Evolutionary conservation across 495 filamentous ascomycete genomes (phyloP), one percentile per base, ranked within the genome.

Genomic region (Hypoxylon trugodes): DNA sequence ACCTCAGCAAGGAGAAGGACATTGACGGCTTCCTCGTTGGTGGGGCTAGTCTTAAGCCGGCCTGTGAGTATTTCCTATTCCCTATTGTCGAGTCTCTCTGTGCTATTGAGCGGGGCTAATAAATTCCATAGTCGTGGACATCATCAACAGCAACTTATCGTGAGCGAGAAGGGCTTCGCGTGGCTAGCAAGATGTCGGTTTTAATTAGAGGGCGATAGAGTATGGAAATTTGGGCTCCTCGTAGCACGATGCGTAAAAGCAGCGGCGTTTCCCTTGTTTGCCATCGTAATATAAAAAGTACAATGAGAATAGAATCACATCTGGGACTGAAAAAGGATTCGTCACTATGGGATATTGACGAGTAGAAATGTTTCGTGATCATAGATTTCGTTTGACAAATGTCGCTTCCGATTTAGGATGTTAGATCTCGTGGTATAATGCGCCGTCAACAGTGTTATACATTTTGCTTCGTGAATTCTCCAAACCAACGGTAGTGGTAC

Each of bases 11-110:
- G 81, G 86, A 97, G 85, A 74, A 83, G 58, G 96, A 98, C 82
- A 94, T 98, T 77, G 95, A 98, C 77, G 95, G 95, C 16, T 98
- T 98, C 85, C 86, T 98, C 69, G 95, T 98, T 72, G 95, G 95
- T 69, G 95, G 95, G 77, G 95, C 95, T 66, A 96, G 91, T 80
- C 86, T 98, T 82, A 98, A 98, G 87, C 95, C 95, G 69, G 95
- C 93, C 68, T 97, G 91, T 94, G 79, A 83, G 91, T 88, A 72
- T 21, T 19, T 37, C 21, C 35, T 15, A n/a, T 18, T 26, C 30
- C 0, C 24, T 7, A 12, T 9, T 3, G 33, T 32, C 12, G 24
- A 42, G 13, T 30, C 6, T 3, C 33, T 30, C 48, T 4, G 4
- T 33, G 33, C 28, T 38, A 30, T 28, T 6, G 46, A 16, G 25